These are phyloP conservation scores for Anisodus tanguticus DNA, from an alignment of 257 asterid species.

Conservation along the genomic window DNA sequence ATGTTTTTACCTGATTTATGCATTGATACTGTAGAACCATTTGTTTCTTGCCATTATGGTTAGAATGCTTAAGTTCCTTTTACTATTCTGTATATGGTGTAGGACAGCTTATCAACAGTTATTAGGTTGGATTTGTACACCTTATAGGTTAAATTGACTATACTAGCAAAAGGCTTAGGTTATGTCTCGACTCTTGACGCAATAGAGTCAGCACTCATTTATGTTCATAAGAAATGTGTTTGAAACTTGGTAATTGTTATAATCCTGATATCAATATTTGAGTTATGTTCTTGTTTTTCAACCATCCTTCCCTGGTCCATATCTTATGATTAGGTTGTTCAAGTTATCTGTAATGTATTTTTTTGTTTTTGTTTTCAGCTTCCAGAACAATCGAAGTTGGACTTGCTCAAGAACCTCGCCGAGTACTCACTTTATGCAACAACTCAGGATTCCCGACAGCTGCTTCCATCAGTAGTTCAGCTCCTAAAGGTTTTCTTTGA, in stretches of 20 bases:
- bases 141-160: neutral
- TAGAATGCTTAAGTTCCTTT: neutral
- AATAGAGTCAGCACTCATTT: neutral
- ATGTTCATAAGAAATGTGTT: neutral
- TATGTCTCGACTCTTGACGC: neutral
- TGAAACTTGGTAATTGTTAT: neutral
- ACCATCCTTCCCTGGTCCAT: conserved; percentile 21
- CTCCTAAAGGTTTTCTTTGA: conserved; percentile 70
- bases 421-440: conserved; percentile 82
- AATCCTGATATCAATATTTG: neutral
- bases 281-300: neutral
- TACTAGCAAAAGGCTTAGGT: neutral
- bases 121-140: neutral
- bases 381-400: conserved; percentile 76
- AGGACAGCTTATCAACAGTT: neutral
- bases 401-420: conserved; percentile 83
- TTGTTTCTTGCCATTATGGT: neutral
- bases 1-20: neutral
- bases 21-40: neutral
- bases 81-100: neutral
- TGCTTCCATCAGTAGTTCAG: conserved; percentile 85
- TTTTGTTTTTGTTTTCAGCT: conserved; percentile 55
- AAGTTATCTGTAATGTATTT: conserved; percentile 28
- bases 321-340: neutral
- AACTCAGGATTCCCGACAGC: conserved; percentile 86